Percentiles rank a stretch among this genome's conserved stretches.
These are phyloP conservation scores for Lunasporangiospora selenospora DNA, from an alignment of 192 early-diverging fungal species.

Conservation along the genomic window DNA sequence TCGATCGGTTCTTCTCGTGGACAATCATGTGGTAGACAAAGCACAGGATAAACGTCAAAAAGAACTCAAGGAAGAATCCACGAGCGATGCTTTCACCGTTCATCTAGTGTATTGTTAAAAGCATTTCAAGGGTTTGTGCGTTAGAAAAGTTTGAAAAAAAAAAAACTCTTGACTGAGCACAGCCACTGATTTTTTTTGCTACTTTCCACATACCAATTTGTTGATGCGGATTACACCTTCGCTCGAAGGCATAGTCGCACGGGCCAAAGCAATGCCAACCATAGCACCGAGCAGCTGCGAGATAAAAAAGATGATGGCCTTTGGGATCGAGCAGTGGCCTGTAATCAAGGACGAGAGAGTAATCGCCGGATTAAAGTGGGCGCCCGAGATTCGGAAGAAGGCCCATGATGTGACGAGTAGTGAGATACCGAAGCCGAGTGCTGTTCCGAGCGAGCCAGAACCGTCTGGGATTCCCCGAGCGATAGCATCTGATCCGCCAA, in stretches of 20 bases:
- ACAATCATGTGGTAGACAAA: slow-evolving; percentile 41
- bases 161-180: too few relatives aligned
- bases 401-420: slow-evolving; percentile 54
- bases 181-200: too few relatives aligned
- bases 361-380: slow-evolving; percentile 70
- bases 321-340: slow-evolving; percentile 52
- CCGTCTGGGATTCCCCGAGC: background rate
- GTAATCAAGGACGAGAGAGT: slow-evolving; percentile 60
- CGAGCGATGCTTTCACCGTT: slow-evolving; percentile 26
- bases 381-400: slow-evolving; percentile 61
- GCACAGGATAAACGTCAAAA: slow-evolving; percentile 28
- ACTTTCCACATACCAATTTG: slow-evolving; percentile 18
- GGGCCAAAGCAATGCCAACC: slow-evolving; percentile 50
- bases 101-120: background rate
- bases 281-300: slow-evolving; percentile 65
- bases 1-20: slow-evolving; percentile 43
- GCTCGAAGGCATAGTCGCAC: slow-evolving; percentile 10
- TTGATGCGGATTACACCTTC: slow-evolving; percentile 6
- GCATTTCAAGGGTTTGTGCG: background rate
- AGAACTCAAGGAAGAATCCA: slow-evolving; percentile 48
- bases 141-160: background rate
- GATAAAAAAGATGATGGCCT: slow-evolving; percentile 56
- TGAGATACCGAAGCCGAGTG: slow-evolving; percentile 55
- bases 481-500: slow-evolving; percentile 48
- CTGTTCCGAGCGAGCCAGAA: slow-evolving; percentile 11